Base-by-base conservation (phyloP, 768 basidiomycete genomes). In the Naganishia vaughanmartiniae region DNA sequence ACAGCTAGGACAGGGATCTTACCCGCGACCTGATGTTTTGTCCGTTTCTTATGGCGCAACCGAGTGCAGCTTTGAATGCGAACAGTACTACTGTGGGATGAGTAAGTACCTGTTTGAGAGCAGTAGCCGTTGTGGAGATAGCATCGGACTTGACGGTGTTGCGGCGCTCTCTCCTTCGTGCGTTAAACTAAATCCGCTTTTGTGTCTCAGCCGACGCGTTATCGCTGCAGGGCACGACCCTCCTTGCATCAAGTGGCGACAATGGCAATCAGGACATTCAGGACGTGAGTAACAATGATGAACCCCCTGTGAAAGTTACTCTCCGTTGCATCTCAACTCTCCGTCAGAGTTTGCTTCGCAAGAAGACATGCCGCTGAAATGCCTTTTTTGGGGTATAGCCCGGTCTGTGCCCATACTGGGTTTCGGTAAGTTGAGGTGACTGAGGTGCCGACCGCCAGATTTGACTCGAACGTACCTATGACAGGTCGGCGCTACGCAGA, bases 211-310 rank as follows among this genome's bases (percentile, higher is more conserved):
- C 60, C 39, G 42, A 45, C n/a, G 60, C 36, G 4, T 15, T 42
- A 2, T 34, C 60, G 19, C 39, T 63, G 4, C 39, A 63, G 21
- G 60, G 60, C 6, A 63, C 60, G 2, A 63, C 60, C 19, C 15
- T 63, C 1, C 12, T 63, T 4, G 60, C 60, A 24, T 63, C 60
- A 12, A 63, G 60, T 30, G 60, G 60, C n/a, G 60, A 63, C 30
- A 63, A 63, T 15, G 60, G 60, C 14, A 30, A 63, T 30, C 60
- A 63, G 24, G 60, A 63, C 42, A 63, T 63, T n/a, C 60, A 63
- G 26, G 60, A 63, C 28, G 60, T 63, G 17, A 26, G 60, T 36
- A 17, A 9, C 12, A 14, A 42, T 42, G 21, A 3, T 4, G 3
- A 42, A 42, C 39, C 39, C 15, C 15, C 39, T 15, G 15, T 7